Base-by-base conservation (phyloP, 139 green algal species). In the Bryopsis sp. region DNA sequence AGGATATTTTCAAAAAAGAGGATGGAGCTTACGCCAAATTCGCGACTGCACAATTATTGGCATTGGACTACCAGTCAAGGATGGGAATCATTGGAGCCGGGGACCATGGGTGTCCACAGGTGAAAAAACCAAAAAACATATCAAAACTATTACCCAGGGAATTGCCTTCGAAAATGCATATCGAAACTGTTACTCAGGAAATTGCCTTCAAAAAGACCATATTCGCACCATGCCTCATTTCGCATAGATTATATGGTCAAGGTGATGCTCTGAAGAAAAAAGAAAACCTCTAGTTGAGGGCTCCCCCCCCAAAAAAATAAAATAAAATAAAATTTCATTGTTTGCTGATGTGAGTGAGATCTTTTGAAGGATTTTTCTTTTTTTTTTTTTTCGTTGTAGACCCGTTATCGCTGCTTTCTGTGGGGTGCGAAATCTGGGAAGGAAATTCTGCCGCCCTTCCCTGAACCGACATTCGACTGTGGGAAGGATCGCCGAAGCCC, bases 1-100 rank as follows among this genome's bases (percentile, higher is more conserved):
- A 77, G 69, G 86, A 92, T 69, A 82, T 85, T 26, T 74, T 90
- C 65, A 84, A 78, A 58, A 87, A 85, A 75, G 78, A 87, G 74
- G 35, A 79, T 8, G 86, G 64, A 0, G 31, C 67, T 26, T 91
- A 91, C 35, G 72, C 81, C n/a, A 87, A 90, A 64, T 84, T 78
- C 29, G 78, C 82, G 8, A 57, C 82, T 34, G 64, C 64, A 7
- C 65, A 62, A 39, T 68, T 92, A 70, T 60, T 85, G 2, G 19
- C 76, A 28, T 61, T 81, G 58, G 48, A 72, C 22, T 92, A 92
- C 76, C 82, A 88, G 74, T 77, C 72, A n/a, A 78, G 84, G 24
- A 67, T 78, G 38, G 78, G 77, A 1, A 65, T 86, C 35, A 47
- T 86, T 29, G 76, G 76, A 8, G 86, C 86, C 0, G 82, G 78